phyloP scores from a whole-genome alignment of 2,329 filamentous ascomycete genomes.

The Clonostachys solani region DNA sequence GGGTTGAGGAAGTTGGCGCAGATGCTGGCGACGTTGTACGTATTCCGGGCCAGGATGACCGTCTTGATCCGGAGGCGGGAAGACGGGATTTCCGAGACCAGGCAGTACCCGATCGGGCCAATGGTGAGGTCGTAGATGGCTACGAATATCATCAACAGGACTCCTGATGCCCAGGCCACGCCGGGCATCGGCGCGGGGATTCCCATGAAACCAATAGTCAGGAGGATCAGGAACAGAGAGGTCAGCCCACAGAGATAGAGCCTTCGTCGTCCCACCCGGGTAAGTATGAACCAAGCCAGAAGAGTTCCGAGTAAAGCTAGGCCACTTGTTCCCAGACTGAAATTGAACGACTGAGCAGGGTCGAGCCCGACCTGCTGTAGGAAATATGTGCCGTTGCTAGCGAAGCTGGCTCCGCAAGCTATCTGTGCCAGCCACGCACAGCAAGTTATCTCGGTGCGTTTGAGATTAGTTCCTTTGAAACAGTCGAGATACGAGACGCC shows the following conservation, averaged over 20 bases:
- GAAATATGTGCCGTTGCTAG: constrained; percentile 19
- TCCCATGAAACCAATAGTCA: constrained; percentile 30
- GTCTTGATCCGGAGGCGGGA: constrained; percentile 28
- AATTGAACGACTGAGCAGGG: constrained; percentile 24
- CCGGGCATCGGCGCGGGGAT: constrained; percentile 25
- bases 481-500: constrained; percentile 29
- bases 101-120: constrained; percentile 29
- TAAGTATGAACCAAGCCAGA: constrained; percentile 30
- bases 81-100: constrained; percentile 27
- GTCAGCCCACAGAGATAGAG: constrained; percentile 32
- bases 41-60: constrained; percentile 34
- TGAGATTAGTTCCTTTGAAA: constrained; percentile 31
- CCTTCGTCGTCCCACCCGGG: constrained; percentile 28
- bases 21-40: constrained; percentile 45
- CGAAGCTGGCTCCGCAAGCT: constrained; percentile 20
- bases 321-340: constrained; percentile 23
- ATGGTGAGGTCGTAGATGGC: constrained; percentile 27
- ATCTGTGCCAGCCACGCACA: constrained; percentile 26
- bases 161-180: constrained; percentile 16
- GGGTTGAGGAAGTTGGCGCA: constrained; percentile 40
- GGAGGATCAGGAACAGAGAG: constrained; percentile 39
- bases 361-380: constrained; percentile 26
- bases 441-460: constrained; percentile 29
- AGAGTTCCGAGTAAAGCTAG: constrained; percentile 31
- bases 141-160: constrained; percentile 30